Base-by-base conservation (phyloP, 2,329 filamentous ascomycete genomes). In the Pseudogymnoascus sp. region DNA sequence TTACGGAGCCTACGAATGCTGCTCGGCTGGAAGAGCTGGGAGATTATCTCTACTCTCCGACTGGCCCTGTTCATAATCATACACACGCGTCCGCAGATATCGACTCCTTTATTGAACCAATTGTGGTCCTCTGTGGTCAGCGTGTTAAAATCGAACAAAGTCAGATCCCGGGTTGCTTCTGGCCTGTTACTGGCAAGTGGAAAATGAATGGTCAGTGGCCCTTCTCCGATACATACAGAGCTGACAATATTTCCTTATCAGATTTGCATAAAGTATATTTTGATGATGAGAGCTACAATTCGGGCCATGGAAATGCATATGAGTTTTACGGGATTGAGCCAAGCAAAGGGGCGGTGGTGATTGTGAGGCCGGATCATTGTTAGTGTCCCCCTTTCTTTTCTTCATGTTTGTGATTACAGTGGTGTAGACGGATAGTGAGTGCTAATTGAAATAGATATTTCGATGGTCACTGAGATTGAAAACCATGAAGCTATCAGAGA, bases 291-390 rank as follows among this genome's bases (percentile, higher is more conserved):
- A 78, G 76, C 65, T 80, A 82, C 65, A 78, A 80, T 60, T 74
- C 75, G 2, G 79, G 79, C 1, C 79, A 83, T 60, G 82, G 82
- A 0, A 75, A 81, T 45, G 79, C 79, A 1, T 86, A 85, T 63
- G 73, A 81, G 56, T 72, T 72, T 7, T 82, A 83, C 39, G 81
- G 81, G 0, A 72, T 86, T 10, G 74, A 79, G 59, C 68, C 74
- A 0, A 63, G 69, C 4, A 61, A 68, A 30, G 79, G 80, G 0
- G 77, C 75, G 0, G 63, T 83, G 3, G 74, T 81, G 0, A 72
- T 85, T 61, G 76, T 85, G 7, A 74, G 83, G 12, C 83, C 83
- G 1, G 83, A 85, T 72, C 82, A 85, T 71, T 82, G 81, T 82
- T 70, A 72, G 78, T 71, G 38, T 12, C 5, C 52, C 8, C 35